A percentile compares a stretch with the other conserved stretches of the same genome.
Conservation (phyloP, 305 asterid genomes). For the Andrographis paniculata region DNA sequence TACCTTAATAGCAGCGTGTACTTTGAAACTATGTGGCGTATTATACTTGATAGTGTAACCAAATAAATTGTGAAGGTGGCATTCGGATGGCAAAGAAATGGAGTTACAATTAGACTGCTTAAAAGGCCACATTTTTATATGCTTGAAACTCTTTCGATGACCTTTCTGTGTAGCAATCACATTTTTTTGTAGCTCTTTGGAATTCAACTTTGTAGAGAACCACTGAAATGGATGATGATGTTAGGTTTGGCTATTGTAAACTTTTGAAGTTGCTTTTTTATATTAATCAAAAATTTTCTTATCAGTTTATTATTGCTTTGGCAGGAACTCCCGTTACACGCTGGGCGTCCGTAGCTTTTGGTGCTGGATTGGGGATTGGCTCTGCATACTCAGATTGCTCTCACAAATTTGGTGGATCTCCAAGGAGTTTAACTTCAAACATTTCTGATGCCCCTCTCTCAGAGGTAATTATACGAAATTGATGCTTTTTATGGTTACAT, state of each 20-base stretch:
- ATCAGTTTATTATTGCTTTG: background rate
- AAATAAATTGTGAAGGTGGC: too few relatives aligned
- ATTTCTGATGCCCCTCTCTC: constrained; percentile 29
- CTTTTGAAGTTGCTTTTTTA: constrained; percentile 3
- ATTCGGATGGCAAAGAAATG: too few relatives aligned
- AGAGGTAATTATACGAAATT: constrained; percentile 30
- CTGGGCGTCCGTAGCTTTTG: constrained; percentile 89
- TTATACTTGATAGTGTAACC: too few relatives aligned
- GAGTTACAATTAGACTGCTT: too few relatives aligned
- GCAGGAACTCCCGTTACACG: constrained; percentile 90
- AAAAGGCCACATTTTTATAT: too few relatives aligned
- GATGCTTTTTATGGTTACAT: too few relatives aligned
- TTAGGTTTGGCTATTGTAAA: constrained; percentile 20
- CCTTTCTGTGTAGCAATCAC: too few relatives aligned
- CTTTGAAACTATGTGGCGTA: too few relatives aligned
- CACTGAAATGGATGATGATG: constrained; percentile 74
- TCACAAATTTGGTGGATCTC: constrained; percentile 38
- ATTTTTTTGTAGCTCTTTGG: too few relatives aligned
- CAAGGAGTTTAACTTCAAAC: constrained; percentile 28
- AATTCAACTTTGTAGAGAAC: too few relatives aligned
- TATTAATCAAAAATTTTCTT: background rate
- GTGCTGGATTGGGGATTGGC: constrained; percentile 88
- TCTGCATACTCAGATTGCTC: constrained; percentile 85
- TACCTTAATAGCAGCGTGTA: too few relatives aligned
- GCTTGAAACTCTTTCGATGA: too few relatives aligned